Percentiles rank a stretch among this genome's conserved stretches.
Conservation (phyloP, 2,329 filamentous ascomycete species). For the Microdochium trichocladiopsis region DNA sequence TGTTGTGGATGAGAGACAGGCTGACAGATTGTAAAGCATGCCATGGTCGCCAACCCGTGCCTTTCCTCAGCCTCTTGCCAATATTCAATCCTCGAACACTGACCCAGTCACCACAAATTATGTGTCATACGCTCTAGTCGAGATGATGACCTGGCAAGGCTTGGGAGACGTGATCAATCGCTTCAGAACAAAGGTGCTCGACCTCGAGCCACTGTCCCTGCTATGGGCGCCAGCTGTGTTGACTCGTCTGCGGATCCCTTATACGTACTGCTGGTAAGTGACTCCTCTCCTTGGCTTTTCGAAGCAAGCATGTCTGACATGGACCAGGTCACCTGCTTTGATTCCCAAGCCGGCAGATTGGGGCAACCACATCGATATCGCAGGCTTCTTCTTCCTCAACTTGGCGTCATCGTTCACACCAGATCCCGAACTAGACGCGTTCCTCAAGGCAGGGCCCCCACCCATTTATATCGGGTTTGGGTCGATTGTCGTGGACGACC, state of each 20-base stretch:
- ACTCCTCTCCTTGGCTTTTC: neutral
- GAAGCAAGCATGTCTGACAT: neutral
- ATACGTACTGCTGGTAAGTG: conserved; percentile 79
- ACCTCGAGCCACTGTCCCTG: conserved; percentile 69
- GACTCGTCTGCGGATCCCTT: conserved; percentile 68
- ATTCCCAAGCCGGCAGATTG: conserved; percentile 47
- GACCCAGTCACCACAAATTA: conserved; percentile 65
- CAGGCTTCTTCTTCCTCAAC: conserved; percentile 48
- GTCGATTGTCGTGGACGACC: conserved; percentile 46
- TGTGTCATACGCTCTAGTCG: conserved; percentile 75
- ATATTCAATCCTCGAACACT: conserved; percentile 62
- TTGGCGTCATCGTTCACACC: conserved; percentile 23
- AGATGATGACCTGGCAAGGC: conserved; percentile 91
- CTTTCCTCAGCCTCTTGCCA: conserved; percentile 81
- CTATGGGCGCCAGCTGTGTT: conserved; percentile 80
- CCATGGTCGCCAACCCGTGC: conserved; percentile 82
- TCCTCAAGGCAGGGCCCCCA: conserved; percentile 35
- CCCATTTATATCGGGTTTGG: conserved; percentile 52
- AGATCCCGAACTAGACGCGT: conserved; percentile 25
- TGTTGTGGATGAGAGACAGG: too few species aligned
- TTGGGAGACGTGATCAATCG: conserved; percentile 86
- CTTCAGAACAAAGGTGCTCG: conserved; percentile 64
- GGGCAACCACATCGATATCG: conserved; percentile 44
- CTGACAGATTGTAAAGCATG: conserved; percentile 40
- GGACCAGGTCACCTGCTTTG: conserved; percentile 23